Conservation (phyloP, 2,329 filamentous ascomycete species). For the Penicillium psychrosexuale region DNA sequence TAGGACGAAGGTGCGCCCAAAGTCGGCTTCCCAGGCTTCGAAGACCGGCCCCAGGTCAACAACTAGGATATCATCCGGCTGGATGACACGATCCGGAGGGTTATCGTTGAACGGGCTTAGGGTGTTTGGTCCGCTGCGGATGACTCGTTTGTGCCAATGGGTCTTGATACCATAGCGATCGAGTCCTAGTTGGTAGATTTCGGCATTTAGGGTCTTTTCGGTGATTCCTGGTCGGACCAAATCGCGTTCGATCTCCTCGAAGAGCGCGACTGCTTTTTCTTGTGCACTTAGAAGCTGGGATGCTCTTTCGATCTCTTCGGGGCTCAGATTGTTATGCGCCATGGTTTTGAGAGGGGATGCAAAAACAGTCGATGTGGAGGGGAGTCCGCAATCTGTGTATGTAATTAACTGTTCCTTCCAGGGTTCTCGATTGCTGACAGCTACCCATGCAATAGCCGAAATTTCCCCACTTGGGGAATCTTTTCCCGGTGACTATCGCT, state of each 20-base stretch:
- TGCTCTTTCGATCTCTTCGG: constrained; percentile 27
- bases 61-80: constrained; percentile 51
- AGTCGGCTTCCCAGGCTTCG: constrained; percentile 54
- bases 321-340: neutral
- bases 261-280: constrained; percentile 46
- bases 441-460: neutral
- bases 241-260: constrained; percentile 47
- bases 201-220: constrained; percentile 48
- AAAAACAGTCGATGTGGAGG: neutral
- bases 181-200: constrained; percentile 48
- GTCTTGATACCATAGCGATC: constrained; percentile 46
- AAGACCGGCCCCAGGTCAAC: constrained; percentile 54
- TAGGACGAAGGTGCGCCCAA: constrained; percentile 53
- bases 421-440: neutral
- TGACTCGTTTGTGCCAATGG: constrained; percentile 54
- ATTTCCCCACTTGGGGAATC: neutral
- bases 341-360: neutral
- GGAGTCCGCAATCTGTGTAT: neutral
- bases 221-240: constrained; percentile 49
- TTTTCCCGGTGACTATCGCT: neutral
- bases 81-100: constrained; percentile 49
- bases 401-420: no score
- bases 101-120: constrained; percentile 49
- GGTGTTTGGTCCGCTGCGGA: constrained; percentile 52
- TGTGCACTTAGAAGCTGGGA: constrained; percentile 47